These are phyloP conservation scores for Alternaria panax DNA, from an alignment of 2,329 filamentous ascomycete species.

Conservation along the genomic window DNA sequence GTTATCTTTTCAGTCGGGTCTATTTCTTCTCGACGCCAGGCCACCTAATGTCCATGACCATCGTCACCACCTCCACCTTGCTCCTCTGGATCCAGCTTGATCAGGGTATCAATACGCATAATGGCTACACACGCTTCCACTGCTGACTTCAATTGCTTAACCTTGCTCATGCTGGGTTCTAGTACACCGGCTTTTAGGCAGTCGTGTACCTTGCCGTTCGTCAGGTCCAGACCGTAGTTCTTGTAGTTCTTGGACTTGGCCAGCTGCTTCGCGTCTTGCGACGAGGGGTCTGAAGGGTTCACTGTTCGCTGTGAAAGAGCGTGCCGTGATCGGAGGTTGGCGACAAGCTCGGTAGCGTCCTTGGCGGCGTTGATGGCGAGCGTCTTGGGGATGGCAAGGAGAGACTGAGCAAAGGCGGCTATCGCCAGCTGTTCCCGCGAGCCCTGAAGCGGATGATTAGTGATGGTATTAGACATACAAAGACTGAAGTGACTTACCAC, in stretches of 20 bases:
- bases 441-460: slow-evolving; percentile 57
- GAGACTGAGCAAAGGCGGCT: slow-evolving; percentile 93
- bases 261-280: slow-evolving; percentile 84
- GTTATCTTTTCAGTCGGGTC: slow-evolving; percentile 16
- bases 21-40: slow-evolving; percentile 7
- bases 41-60: slow-evolving; percentile 78
- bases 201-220: slow-evolving; percentile 88
- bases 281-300: slow-evolving; percentile 67
- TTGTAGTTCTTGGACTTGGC: slow-evolving; percentile 97
- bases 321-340: slow-evolving; percentile 92
- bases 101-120: slow-evolving; percentile 98
- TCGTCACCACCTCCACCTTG: slow-evolving; percentile 74
- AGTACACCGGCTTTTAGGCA: slow-evolving; percentile 93
- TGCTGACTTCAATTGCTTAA: slow-evolving; percentile 96
- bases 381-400: slow-evolving; percentile 95
- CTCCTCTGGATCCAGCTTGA: slow-evolving; percentile 94
- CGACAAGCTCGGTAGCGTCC: slow-evolving; percentile 92
- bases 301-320: slow-evolving; percentile 87
- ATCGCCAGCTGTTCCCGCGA: slow-evolving; percentile 98
- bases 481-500: slow-evolving; percentile 65
- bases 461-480: background rate
- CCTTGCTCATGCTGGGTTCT: slow-evolving; percentile 97
- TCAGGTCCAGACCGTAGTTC: slow-evolving; percentile 95
- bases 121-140: slow-evolving; percentile 99
- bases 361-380: slow-evolving; percentile 97